Percentiles rank a stretch among this genome's conserved stretches.
phyloP scores from a whole-genome alignment of 2,329 filamentous ascomycete species.

The Monilinia polystroma region DNA sequence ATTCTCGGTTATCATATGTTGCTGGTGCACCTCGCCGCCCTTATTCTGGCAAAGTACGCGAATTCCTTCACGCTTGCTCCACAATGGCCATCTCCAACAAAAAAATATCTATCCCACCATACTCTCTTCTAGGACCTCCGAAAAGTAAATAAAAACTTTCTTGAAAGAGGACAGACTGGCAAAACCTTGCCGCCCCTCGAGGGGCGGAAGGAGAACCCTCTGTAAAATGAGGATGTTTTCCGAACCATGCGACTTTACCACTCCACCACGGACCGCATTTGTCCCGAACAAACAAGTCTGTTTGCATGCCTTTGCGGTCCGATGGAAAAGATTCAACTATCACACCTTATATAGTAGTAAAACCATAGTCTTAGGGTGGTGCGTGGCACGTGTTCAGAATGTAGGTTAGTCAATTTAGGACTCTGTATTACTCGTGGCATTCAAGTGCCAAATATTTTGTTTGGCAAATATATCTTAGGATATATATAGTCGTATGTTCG shows the following conservation, averaged over 20 bases:
- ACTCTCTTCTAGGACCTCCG: neutral
- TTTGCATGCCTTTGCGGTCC: slow-evolving; percentile 1
- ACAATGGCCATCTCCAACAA: neutral
- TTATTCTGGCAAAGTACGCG: neutral
- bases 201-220: slow-evolving; percentile 9
- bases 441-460: too few species aligned
- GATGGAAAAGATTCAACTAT: neutral
- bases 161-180: neutral
- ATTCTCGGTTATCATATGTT: neutral
- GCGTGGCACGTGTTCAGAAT: neutral
- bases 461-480: too few species aligned
- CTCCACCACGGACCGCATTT: slow-evolving; percentile 6
- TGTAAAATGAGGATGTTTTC: neutral
- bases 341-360: neutral
- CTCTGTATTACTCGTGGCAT: neutral
- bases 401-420: neutral
- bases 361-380: neutral
- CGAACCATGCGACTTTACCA: neutral
- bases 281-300: neutral
- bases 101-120: neutral
- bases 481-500: too few species aligned
- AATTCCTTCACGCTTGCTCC: neutral
- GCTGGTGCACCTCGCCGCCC: neutral
- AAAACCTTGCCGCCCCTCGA: slow-evolving; percentile 8
- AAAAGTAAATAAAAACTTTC: neutral